Evolutionary conservation across 495 filamentous ascomycete genomes (phyloP).

Genomic region (Penicillium canariense): DNA sequence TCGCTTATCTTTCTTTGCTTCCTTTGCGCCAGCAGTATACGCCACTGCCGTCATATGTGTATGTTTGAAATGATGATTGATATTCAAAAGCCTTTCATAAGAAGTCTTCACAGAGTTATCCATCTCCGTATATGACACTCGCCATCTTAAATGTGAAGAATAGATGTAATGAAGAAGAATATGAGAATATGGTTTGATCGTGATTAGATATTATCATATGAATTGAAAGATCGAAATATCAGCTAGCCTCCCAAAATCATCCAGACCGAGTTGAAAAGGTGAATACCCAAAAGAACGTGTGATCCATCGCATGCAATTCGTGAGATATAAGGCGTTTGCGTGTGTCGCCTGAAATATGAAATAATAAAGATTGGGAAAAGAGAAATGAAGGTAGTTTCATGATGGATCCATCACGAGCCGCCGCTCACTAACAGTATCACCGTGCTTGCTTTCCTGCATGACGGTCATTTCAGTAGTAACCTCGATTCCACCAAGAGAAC

Average conservation of each 20-base stretch:
- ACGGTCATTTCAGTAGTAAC: constrained; percentile 38
- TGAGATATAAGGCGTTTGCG: not conserved
- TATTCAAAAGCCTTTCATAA: too few species aligned
- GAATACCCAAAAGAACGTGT: not conserved
- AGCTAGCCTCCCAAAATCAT: constrained; percentile 3
- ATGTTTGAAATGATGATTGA: too few species aligned
- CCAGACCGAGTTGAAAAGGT: not conserved
- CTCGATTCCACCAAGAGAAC: constrained; percentile 30
- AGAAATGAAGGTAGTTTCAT: constrained; percentile 12
- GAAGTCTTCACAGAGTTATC: too few species aligned
- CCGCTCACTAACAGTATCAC: constrained; percentile 23
- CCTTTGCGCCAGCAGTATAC: too few species aligned
- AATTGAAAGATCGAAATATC: constrained; percentile 5
- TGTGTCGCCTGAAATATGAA: not conserved
- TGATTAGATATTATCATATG: not conserved
- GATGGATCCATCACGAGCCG: constrained; percentile 24
- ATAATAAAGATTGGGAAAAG: not conserved
- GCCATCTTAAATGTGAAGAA: not conserved
- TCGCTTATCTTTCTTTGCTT: too few species aligned
- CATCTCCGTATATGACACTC: too few species aligned
- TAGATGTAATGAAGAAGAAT: not conserved
- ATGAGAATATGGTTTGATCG: not conserved
- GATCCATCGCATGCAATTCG: constrained; percentile 13
- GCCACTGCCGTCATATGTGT: too few species aligned
- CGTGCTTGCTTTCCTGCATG: constrained; percentile 25